Percentiles rank a stretch among this genome's conserved stretches.
Evolutionary conservation across 306 rosid genomes (phyloP).

Genomic region (Trifolium repens): DNA sequence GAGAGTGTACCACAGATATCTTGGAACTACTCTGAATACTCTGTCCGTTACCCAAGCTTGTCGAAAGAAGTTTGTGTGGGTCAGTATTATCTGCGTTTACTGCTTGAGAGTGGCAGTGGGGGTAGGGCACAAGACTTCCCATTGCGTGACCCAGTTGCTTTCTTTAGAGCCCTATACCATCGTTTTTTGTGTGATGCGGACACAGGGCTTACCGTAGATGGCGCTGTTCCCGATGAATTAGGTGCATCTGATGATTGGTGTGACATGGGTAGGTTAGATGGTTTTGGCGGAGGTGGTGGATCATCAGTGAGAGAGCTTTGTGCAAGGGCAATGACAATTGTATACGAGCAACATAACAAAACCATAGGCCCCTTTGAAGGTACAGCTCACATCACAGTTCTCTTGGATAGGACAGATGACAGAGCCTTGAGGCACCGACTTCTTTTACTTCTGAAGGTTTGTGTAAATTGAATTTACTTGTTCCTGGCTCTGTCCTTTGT

Average conservation of each 20-base stretch:
- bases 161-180: slow-evolving; percentile 95
- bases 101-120: slow-evolving; percentile 94
- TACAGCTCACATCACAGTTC: slow-evolving; percentile 92
- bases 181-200: slow-evolving; percentile 97
- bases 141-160: slow-evolving; percentile 93
- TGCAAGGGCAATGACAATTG: slow-evolving; percentile 99
- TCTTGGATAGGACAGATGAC: slow-evolving; percentile 96
- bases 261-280: slow-evolving; percentile 97
- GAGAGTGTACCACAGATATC: slow-evolving; percentile 85
- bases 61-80: slow-evolving; percentile 99
- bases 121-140: slow-evolving; percentile 98
- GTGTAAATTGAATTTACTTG: slow-evolving; percentile 24
- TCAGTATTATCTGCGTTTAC: slow-evolving; percentile 92
- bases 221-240: slow-evolving; percentile 97
- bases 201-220: slow-evolving; percentile 94
- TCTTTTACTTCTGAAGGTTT: slow-evolving; percentile 93
- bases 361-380: slow-evolving; percentile 94
- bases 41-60: slow-evolving; percentile 90
- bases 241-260: slow-evolving; percentile 99
- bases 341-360: slow-evolving; percentile 89
- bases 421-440: slow-evolving; percentile 99
- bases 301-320: slow-evolving; percentile 97
- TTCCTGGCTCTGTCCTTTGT: slow-evolving; percentile 6
- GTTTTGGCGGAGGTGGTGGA: slow-evolving; percentile 99
- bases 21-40: slow-evolving; percentile 96